Conservation (phyloP, 441 rosid genomes). For the Erodium chrysanthum region DNA sequence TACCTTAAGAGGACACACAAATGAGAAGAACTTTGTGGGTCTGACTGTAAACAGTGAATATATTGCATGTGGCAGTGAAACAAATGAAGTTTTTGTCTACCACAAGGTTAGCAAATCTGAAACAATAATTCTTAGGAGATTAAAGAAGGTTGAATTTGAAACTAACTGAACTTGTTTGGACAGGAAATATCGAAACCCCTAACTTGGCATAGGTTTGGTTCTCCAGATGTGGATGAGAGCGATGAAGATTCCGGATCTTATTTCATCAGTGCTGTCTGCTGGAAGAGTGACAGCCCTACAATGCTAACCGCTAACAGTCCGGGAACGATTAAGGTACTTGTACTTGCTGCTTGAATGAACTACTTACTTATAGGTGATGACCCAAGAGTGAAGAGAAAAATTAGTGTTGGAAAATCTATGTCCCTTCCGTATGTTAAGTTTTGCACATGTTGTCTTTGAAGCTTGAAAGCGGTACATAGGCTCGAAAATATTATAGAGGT, state of each 20-base stretch:
- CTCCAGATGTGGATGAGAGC: slow-evolving; percentile 67
- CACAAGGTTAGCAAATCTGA: slow-evolving; percentile 56
- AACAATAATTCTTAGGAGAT: neutral
- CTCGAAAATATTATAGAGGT: neutral
- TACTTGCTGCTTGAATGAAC: slow-evolving; percentile 62
- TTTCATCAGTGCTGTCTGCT: slow-evolving; percentile 94
- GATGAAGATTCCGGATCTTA: slow-evolving; percentile 84
- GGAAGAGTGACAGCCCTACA: slow-evolving; percentile 94
- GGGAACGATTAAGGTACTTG: slow-evolving; percentile 86
- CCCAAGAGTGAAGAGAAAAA: neutral
- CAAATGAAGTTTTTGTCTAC: slow-evolving; percentile 89
- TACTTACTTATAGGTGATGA: neutral
- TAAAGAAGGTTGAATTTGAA: neutral
- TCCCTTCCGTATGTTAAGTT: neutral
- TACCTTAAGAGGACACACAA: slow-evolving; percentile 78
- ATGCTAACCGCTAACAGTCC: slow-evolving; percentile 96
- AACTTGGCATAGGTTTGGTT: slow-evolving; percentile 81
- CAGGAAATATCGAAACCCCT: slow-evolving; percentile 86
- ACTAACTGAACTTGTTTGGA: slow-evolving; percentile 4
- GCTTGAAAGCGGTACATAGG: neutral
- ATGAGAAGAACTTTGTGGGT: slow-evolving; percentile 96
- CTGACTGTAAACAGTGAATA: slow-evolving; percentile 77
- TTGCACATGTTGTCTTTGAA: neutral
- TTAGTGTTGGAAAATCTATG: neutral
- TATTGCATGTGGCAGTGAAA: slow-evolving; percentile 92